Conservation (phyloP, 441 rosid genomes). For the Populus hybrid region DNA sequence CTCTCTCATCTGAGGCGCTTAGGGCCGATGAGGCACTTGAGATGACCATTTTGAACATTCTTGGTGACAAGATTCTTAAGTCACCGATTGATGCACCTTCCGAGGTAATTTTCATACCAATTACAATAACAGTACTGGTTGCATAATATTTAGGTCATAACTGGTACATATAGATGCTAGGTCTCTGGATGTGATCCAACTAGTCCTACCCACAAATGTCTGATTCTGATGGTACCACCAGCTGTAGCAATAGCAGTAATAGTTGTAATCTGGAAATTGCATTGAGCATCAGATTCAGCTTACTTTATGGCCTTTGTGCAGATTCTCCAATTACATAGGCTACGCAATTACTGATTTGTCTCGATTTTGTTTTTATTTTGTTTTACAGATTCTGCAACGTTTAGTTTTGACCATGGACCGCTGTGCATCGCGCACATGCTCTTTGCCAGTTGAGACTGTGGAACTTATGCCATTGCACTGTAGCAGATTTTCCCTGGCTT, state of each 20-base stretch:
- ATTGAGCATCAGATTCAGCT: not conserved
- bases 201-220: not conserved
- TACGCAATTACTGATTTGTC: not conserved
- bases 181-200: not conserved
- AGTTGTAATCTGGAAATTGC: conserved; percentile 2
- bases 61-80: conserved; percentile 78
- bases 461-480: conserved; percentile 95
- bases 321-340: not conserved
- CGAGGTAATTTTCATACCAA: conserved; percentile 51
- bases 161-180: not conserved
- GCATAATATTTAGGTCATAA: not conserved
- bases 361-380: conserved; percentile 14
- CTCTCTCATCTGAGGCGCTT: conserved; percentile 56
- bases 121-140: not conserved
- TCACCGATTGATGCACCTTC: conserved; percentile 76
- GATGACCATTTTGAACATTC: conserved; percentile 68
- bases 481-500: conserved; percentile 87
- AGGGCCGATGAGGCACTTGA: conserved; percentile 85
- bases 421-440: conserved; percentile 98
- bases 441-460: conserved; percentile 91
- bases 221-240: not conserved
- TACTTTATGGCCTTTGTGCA: not conserved
- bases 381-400: conserved; percentile 71
- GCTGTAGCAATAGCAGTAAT: not conserved
- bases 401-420: conserved; percentile 87